Evolutionary conservation across 1,139 yeast genomes (phyloP), one percentile per base, ranked within the genome.

Genomic region (Geotrichum restrictum): DNA sequence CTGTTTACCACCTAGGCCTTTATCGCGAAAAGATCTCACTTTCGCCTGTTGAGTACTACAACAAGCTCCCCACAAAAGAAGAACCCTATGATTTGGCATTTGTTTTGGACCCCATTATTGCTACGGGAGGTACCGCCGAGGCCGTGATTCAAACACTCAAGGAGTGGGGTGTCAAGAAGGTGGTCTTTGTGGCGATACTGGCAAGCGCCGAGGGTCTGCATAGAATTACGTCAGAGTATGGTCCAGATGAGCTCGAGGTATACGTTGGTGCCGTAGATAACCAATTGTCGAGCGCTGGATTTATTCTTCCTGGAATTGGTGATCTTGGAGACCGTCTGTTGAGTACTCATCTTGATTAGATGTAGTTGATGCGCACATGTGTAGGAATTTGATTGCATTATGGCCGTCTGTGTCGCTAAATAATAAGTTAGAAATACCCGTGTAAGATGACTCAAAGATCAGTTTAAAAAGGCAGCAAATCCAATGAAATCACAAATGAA

Each of bases 41-140:
- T 24, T 58, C 64, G 16, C 71, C 72, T 8, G 67, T 69, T 19
- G 72, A 69, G 54, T 69, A 69, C 62, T 69, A 69, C 61, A 69
- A 68, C 59, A 67, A 67, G 56, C 63, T 69, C 36, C 69, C 69
- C 24, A 63, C 62, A 8, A 55, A 58, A 33, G 46, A 56, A 14
- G 52, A 49, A 22, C 57, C 60, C 10, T 57, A 52, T 41, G 65
- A 63, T 27, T 43, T 64, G 16, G 72, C 69, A 6, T 59, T 67
- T 56, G 64, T 69, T 11, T 54, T 69, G 16, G 72, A 69, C 49
- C 72, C 72, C 18, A 65, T 69, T 21, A 63, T 69, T 49, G 72
- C 72, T 8, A 69, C 72, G 7, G 72, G 72, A 14, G 70, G 70
- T 16, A 69, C 72, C 16, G 70, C 70, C 16, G 59, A 59, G 24